phyloP scores from a whole-genome alignment of 345 rosid species.

The Moricandia moricandioides region DNA sequence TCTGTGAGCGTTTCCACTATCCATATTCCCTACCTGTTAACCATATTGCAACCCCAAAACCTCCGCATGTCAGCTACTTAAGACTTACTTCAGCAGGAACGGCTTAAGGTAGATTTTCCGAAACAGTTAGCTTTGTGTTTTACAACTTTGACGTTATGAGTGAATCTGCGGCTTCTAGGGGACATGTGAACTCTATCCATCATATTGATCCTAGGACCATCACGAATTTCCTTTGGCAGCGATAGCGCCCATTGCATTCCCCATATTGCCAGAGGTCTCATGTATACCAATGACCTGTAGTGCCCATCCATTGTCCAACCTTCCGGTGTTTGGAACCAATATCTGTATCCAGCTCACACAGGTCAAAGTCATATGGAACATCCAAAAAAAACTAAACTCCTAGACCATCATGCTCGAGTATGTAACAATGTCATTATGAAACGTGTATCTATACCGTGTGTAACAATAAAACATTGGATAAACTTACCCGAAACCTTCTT shows the following conservation, averaged over 20 bases:
- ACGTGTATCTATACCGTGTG: not conserved
- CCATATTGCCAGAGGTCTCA: conserved; percentile 99
- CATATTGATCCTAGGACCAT: conserved; percentile 76
- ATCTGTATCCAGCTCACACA: conserved; percentile 40
- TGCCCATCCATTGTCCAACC: conserved; percentile 90
- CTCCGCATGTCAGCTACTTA: not conserved
- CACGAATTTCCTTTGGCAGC: conserved; percentile 75
- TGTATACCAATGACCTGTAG: conserved; percentile 79
- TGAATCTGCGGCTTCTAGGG: conserved; percentile 50
- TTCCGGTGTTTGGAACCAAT: conserved; percentile 97
- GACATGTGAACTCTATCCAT: conserved; percentile 77
- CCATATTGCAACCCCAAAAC: conserved; percentile 11
- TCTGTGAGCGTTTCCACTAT: not conserved
- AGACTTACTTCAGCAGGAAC: conserved; percentile 45
- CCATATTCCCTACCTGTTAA: not conserved
- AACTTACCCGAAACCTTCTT: conserved; percentile 95
- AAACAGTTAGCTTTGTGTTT: conserved; percentile 61
- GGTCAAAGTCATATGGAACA: not conserved
- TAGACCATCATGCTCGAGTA: too few species aligned
- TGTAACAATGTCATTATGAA: not conserved
- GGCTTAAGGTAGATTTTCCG: conserved; percentile 47
- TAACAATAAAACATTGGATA: too few species aligned
- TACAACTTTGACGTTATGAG: conserved; percentile 43
- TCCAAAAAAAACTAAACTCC: not conserved
- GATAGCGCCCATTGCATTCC: conserved; percentile 95